A percentile compares a stretch with the other conserved stretches of the same genome.
These are phyloP conservation scores for Neocatenulostroma microsporum DNA, from an alignment of 2,329 filamentous ascomycete genomes.

Conservation along the genomic window DNA sequence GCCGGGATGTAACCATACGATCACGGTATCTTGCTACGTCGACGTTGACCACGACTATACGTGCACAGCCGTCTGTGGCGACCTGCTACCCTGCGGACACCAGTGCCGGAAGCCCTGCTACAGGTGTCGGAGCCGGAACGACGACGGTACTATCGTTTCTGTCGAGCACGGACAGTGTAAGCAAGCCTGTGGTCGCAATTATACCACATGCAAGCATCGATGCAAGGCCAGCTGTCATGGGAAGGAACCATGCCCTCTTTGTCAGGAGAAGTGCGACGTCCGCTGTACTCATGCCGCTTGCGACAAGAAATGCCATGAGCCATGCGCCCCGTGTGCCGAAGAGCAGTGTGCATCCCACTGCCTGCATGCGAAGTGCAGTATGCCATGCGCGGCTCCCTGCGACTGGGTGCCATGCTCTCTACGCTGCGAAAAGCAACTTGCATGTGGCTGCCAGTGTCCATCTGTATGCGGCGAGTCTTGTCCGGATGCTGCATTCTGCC, in stretches of 20 bases:
- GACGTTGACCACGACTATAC: constrained; percentile 40
- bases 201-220: constrained; percentile 49
- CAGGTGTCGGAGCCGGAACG: constrained; percentile 39
- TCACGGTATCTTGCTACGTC: constrained; percentile 43
- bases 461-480: constrained; percentile 59
- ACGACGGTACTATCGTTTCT: constrained; percentile 22
- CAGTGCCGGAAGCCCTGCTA: constrained; percentile 50
- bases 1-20: constrained; percentile 48
- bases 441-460: constrained; percentile 58
- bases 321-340: constrained; percentile 55
- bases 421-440: constrained; percentile 46
- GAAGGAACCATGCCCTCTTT: constrained; percentile 41
- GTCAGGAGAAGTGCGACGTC: constrained; percentile 46
- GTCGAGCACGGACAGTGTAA: constrained; percentile 44
- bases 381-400: constrained; percentile 63
- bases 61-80: constrained; percentile 45
- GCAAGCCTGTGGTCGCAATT: constrained; percentile 44
- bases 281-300: constrained; percentile 52
- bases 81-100: constrained; percentile 51
- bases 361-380: constrained; percentile 42
- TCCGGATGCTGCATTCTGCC: constrained; percentile 47
- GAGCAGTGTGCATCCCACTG: constrained; percentile 48
- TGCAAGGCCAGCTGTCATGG: constrained; percentile 50
- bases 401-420: constrained; percentile 57
- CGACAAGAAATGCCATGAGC: constrained; percentile 48